These are phyloP conservation scores for Rachicladosporium sp. DNA, from an alignment of 2,329 filamentous ascomycete genomes.

Conservation along the genomic window DNA sequence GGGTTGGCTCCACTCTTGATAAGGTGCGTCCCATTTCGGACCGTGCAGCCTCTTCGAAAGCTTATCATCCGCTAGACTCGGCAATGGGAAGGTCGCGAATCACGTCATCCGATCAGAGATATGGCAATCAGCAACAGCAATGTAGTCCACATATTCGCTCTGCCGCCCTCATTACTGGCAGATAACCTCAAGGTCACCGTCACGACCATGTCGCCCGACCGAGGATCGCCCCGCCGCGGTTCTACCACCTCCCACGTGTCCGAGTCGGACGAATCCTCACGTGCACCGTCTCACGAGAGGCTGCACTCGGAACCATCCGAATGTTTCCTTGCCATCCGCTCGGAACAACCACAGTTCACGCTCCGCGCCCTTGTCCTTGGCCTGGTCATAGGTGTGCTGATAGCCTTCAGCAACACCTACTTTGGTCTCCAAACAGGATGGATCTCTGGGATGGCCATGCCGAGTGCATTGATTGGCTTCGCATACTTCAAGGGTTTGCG, in stretches of 20 bases:
- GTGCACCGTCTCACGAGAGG: slow-evolving; percentile 2
- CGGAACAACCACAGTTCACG: slow-evolving; percentile 54
- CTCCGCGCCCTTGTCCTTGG: slow-evolving; percentile 68
- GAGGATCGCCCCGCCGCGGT: no score
- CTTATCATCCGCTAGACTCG: no score
- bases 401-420: slow-evolving; percentile 96
- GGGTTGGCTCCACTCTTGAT: no score
- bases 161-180: no score
- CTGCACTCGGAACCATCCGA: slow-evolving; percentile 15
- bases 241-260: background rate
- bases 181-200: no score
- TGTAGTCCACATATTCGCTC: no score
- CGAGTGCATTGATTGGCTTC: slow-evolving; percentile 84
- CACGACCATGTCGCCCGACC: no score
- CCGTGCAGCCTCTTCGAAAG: no score
- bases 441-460: slow-evolving; percentile 91
- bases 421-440: slow-evolving; percentile 90
- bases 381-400: slow-evolving; percentile 72
- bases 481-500: slow-evolving; percentile 77
- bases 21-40: no score
- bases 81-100: no score
- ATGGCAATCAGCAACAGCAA: no score
- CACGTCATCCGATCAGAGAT: no score
- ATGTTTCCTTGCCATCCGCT: slow-evolving; percentile 16
- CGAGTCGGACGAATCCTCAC: slow-evolving; percentile 4